Conservation (phyloP, 164 flowering plant genomes). For the Nymphaea colorata region DNA sequence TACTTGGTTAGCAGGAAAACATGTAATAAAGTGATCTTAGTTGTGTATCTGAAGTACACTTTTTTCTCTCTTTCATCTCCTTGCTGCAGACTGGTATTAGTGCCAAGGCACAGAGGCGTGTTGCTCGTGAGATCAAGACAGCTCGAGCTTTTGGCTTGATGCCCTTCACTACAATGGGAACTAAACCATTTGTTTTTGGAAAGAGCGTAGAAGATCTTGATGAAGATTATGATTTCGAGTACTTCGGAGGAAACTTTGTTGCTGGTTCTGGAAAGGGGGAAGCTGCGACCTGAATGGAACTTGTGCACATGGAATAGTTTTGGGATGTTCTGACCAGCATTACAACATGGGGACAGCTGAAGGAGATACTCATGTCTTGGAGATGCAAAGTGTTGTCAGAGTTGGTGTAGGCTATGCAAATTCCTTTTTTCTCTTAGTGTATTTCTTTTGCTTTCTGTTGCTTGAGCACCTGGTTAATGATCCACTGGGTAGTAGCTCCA, state of each 20-base stretch:
- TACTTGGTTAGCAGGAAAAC: not conserved
- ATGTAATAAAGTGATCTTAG: too few species aligned
- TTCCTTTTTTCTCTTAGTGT: too few species aligned
- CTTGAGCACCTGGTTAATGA: too few species aligned
- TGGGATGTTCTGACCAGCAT: not conserved
- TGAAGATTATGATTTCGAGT: slow-evolving; percentile 26
- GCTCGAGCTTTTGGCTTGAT: slow-evolving; percentile 87
- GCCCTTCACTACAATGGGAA: slow-evolving; percentile 98
- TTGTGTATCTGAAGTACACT: not conserved
- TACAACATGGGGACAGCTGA: too few species aligned
- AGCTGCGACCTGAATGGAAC: not conserved
- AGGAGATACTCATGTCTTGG: too few species aligned
- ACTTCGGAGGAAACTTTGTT: slow-evolving; percentile 2
- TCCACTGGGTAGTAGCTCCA: too few species aligned
- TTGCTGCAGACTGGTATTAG: slow-evolving; percentile 59
- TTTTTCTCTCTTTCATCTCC: not conserved
- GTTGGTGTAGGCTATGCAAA: too few species aligned
- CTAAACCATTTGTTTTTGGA: slow-evolving; percentile 53
- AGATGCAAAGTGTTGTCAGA: too few species aligned
- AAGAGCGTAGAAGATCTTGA: slow-evolving; percentile 43
- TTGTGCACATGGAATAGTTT: not conserved
- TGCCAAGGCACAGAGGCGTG: slow-evolving; percentile 92
- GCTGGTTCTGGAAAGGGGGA: not conserved
- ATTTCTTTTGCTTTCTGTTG: too few species aligned
- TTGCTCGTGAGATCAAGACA: slow-evolving; percentile 90